Evolutionary conservation across 2,329 filamentous ascomycete species (phyloP).

Genomic region (Microsporum audouinii): DNA sequence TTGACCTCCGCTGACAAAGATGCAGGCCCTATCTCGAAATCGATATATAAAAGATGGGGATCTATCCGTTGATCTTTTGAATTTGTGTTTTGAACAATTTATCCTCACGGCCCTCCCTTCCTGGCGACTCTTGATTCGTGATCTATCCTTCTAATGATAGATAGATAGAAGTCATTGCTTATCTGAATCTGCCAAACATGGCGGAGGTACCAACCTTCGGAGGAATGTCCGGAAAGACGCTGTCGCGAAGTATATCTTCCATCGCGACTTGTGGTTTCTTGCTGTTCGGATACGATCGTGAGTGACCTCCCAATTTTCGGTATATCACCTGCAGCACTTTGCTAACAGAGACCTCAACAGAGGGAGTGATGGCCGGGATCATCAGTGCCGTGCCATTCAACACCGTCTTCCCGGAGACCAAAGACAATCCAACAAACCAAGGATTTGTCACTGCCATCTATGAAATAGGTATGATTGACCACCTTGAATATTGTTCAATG

Average conservation of each 20-base stretch:
- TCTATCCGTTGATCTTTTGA: not conserved
- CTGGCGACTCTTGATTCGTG: not conserved
- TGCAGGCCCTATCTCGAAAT: not conserved
- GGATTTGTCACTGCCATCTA: slow-evolving; percentile 42
- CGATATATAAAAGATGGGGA: not conserved
- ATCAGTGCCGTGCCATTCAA: slow-evolving; percentile 14
- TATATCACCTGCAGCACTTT: not conserved
- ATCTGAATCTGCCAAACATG: slow-evolving; percentile 6
- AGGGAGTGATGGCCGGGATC: slow-evolving; percentile 21
- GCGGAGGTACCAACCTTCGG: slow-evolving; percentile 36
- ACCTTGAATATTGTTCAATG: slow-evolving; percentile 19
- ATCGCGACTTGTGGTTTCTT: slow-evolving; percentile 50
- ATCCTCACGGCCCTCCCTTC: not conserved
- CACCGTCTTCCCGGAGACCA: slow-evolving; percentile 10
- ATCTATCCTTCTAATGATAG: not conserved
- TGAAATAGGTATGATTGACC: slow-evolving; percentile 25
- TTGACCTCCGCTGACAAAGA: not conserved
- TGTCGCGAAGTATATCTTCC: slow-evolving; percentile 49
- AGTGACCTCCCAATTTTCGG: slow-evolving; percentile 14
- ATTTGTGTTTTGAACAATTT: not conserved
- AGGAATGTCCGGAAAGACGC: slow-evolving; percentile 35
- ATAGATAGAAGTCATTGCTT: not conserved
- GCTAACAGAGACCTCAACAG: not conserved
- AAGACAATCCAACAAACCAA: slow-evolving; percentile 33
- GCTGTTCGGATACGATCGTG: slow-evolving; percentile 44